A percentile compares a stretch with the other conserved stretches of the same genome.
Conservation (phyloP, 2,329 filamentous ascomycete genomes). For the Amauroascus niger region DNA sequence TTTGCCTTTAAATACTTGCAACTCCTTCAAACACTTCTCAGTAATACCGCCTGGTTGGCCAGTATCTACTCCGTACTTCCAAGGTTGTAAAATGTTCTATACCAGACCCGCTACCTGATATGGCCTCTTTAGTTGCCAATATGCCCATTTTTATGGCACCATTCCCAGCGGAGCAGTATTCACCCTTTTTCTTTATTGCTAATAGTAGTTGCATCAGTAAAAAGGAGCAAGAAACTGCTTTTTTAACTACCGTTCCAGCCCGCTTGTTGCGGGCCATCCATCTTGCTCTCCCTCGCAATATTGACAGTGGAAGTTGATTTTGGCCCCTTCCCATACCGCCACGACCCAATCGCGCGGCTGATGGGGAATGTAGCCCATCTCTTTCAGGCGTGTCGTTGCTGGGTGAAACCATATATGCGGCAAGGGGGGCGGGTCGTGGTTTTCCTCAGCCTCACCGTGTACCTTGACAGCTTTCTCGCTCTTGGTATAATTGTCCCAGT, state of each 20-base stretch:
- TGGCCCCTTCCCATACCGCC: constrained; percentile 28
- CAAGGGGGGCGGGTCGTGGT: constrained; percentile 22
- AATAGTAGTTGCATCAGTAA: not conserved
- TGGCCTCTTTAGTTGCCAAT: no score
- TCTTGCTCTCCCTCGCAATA: constrained; percentile 22
- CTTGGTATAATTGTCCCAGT: constrained; percentile 30
- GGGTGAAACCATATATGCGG: constrained; percentile 36
- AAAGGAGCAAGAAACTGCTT: no score
- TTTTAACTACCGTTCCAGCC: not conserved
- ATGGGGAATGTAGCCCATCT: constrained; percentile 25
- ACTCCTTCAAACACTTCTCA: no score
- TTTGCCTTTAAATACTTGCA: no score
- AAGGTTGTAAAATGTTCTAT: no score
- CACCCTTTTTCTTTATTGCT: no score
- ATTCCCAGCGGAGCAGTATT: not conserved
- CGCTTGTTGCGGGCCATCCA: constrained; percentile 4
- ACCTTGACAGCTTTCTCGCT: constrained; percentile 32
- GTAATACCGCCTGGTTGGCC: no score
- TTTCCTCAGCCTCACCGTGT: constrained; percentile 27
- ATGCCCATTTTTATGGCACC: no score
- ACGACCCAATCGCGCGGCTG: constrained; percentile 26
- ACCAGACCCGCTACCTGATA: no score
- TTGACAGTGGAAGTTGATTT: constrained; percentile 30
- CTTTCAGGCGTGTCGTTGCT: constrained; percentile 26
- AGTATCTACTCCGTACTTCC: no score